Evolutionary conservation across 768 basidiomycete species (phyloP), one percentile per base, ranked within the genome.

Genomic region (Naganishia vaughanmartiniae): DNA sequence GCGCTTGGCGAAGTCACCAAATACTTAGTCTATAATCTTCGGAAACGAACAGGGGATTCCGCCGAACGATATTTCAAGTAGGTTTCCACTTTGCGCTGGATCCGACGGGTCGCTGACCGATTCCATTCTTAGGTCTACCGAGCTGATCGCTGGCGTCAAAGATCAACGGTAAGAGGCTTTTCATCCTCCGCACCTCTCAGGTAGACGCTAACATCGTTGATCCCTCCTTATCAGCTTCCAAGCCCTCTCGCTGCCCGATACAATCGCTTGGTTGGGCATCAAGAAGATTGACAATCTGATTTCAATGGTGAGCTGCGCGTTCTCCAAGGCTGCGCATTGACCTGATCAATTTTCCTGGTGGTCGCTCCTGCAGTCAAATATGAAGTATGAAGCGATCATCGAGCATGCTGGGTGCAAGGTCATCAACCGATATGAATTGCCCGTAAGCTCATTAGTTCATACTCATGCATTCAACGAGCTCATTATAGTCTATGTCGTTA

Each of bases 371-470:
- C 69, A 63, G 73, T 66, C 69, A 51, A 72, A 73, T 78, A 88
- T 89, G 88, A 95, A 97, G 87, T 93, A 96, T 83, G 87, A 96
- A 73, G 93, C 94, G 11, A 94, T 97, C 57, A 90, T 94, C 68
- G 85, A 88, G 75, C 63, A 46, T 24, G 89, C 89, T 12, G 94
- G 94, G 0, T 95, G 96, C 70, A 86, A 87, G 2, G 92, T 97
- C 70, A 56, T 85, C 76, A 86, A 85, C 67, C 85, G 93, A 67
- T 96, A 94, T 78, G 94, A 96, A 82, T 85, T 96, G 33, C 94
- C 93, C 17, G 91, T 55, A 12, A 24, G 57, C 39, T 31, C 42
- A 42, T 2, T 12, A 5, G 14, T 42, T 42, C 42, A 42, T 2
- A 42, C 42, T 9, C 42, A 42, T 11, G 15, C 30, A 33, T 4